Conservation (phyloP, 2,329 filamentous ascomycete species). For the Penicillium oxalicum region DNA sequence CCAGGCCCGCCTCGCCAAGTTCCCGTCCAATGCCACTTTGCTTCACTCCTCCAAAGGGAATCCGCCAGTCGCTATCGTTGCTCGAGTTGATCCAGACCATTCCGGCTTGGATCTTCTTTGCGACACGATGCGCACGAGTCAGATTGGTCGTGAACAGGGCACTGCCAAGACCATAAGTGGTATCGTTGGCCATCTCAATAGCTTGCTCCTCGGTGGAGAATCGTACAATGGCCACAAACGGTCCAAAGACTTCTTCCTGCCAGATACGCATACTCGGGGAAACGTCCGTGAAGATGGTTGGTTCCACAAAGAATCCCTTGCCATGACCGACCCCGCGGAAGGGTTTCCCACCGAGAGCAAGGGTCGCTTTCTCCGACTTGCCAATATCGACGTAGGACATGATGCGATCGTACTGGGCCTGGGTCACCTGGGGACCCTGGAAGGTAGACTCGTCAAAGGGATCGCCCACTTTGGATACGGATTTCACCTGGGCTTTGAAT, state of each 20-base stretch:
- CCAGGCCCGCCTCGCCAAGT: slow-evolving; percentile 49
- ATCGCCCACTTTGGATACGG: slow-evolving; percentile 28
- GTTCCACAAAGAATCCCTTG: slow-evolving; percentile 24
- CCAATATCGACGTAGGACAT: slow-evolving; percentile 27
- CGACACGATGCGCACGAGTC: slow-evolving; percentile 34
- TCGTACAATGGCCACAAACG: slow-evolving; percentile 32
- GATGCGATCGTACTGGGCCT: slow-evolving; percentile 24
- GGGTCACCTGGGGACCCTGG: slow-evolving; percentile 24
- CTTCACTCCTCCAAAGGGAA: slow-evolving; percentile 44
- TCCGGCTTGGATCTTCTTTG: slow-evolving; percentile 34
- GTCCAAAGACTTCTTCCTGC: slow-evolving; percentile 40
- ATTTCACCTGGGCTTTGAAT: slow-evolving; percentile 22
- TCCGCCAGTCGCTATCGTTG: slow-evolving; percentile 32
- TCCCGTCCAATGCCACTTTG: slow-evolving; percentile 51
- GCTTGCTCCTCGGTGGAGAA: slow-evolving; percentile 35
- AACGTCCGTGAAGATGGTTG: slow-evolving; percentile 31
- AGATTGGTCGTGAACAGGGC: slow-evolving; percentile 37
- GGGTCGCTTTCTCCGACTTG: slow-evolving; percentile 31
- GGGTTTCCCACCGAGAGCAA: slow-evolving; percentile 29
- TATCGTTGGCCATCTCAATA: slow-evolving; percentile 34
- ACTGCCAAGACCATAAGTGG: slow-evolving; percentile 35
- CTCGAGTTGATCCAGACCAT: slow-evolving; percentile 40
- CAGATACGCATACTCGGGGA: slow-evolving; percentile 31
- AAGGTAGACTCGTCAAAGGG: slow-evolving; percentile 30
- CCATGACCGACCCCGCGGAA: slow-evolving; percentile 25